A percentile compares a stretch with the other conserved stretches of the same genome.
Conservation (phyloP, 1,284 basidiomycete genomes). For the Rhodotorula sp. region DNA sequence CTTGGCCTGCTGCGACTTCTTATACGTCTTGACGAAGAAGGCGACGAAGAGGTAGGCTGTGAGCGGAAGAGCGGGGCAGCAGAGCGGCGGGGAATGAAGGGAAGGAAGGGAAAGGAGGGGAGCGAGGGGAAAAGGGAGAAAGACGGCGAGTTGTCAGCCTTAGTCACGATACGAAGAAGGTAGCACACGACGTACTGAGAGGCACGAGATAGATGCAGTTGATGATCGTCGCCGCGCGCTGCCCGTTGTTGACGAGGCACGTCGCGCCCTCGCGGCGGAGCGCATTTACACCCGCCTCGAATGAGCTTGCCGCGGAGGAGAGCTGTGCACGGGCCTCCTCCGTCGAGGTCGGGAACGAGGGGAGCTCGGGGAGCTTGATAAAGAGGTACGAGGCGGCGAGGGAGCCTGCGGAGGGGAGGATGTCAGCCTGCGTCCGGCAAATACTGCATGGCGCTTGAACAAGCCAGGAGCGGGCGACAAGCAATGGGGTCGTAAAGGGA, state of each 20-base stretch:
- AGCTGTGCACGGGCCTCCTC: slow-evolving; percentile 1
- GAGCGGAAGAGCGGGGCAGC: not conserved
- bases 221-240: slow-evolving; percentile 13
- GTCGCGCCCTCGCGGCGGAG: slow-evolving; percentile 19
- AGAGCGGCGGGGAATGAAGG: not conserved
- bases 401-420: not conserved
- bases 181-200: not conserved
- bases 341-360: slow-evolving; percentile 2
- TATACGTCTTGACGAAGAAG: slow-evolving; percentile 40
- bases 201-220: slow-evolving; percentile 31
- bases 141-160: too few species aligned
- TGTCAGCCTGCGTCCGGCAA: not conserved
- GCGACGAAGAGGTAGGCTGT: slow-evolving; percentile 37
- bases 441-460: too few species aligned
- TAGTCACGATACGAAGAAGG: not conserved
- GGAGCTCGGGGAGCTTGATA: slow-evolving; percentile 35
- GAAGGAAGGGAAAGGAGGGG: not conserved
- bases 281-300: slow-evolving; percentile 24
- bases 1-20: slow-evolving; percentile 6
- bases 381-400: slow-evolving; percentile 41
- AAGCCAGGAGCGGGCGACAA: too few species aligned
- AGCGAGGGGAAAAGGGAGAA: not conserved
- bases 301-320: slow-evolving; percentile 3
- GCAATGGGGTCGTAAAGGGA: not conserved
- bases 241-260: slow-evolving; percentile 33